These are phyloP conservation scores for Nitzschia sp. DNA, from an alignment of 108 stramenopile species.

Conservation along the genomic window DNA sequence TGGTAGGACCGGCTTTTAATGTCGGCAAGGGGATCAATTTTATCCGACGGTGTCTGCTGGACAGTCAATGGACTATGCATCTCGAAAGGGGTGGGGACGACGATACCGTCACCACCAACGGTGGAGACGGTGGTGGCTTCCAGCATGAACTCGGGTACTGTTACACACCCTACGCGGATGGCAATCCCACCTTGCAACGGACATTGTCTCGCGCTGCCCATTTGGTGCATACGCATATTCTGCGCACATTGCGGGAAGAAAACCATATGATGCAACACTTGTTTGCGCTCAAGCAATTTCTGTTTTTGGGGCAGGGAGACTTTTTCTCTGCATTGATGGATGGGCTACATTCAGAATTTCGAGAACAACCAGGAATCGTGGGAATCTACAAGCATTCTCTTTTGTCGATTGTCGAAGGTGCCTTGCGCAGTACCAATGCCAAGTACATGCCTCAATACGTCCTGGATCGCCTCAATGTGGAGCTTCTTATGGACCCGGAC, in stretches of 20 bases:
- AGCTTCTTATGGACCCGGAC: slow-evolving; percentile 48
- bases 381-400: slow-evolving; percentile 86
- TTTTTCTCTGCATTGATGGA: slow-evolving; percentile 91
- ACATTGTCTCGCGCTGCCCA: slow-evolving; percentile 53
- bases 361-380: slow-evolving; percentile 28
- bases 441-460: slow-evolving; percentile 70
- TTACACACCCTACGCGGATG: slow-evolving; percentile 15
- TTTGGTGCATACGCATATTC: slow-evolving; percentile 73
- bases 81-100: slow-evolving; percentile 11
- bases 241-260: slow-evolving; percentile 61
- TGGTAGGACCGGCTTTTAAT: slow-evolving; percentile 76
- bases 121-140: slow-evolving; percentile 22
- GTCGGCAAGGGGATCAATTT: slow-evolving; percentile 97
- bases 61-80: slow-evolving; percentile 67
- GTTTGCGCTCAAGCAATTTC: slow-evolving; percentile 90
- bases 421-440: slow-evolving; percentile 89
- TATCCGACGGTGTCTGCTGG: slow-evolving; percentile 79
- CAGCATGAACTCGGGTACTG: slow-evolving; percentile 26
- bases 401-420: slow-evolving; percentile 72
- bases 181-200: slow-evolving; percentile 7
- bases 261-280: slow-evolving; percentile 87
- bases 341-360: slow-evolving; percentile 69
- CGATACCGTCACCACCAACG: slow-evolving; percentile 3
- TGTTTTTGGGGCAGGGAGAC: slow-evolving; percentile 97
- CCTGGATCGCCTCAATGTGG: slow-evolving; percentile 75